Percentiles rank a stretch among this genome's conserved stretches.
These are phyloP conservation scores for Durusdinium trenchii DNA, from an alignment of 73 alveolate species.

Conservation along the genomic window DNA sequence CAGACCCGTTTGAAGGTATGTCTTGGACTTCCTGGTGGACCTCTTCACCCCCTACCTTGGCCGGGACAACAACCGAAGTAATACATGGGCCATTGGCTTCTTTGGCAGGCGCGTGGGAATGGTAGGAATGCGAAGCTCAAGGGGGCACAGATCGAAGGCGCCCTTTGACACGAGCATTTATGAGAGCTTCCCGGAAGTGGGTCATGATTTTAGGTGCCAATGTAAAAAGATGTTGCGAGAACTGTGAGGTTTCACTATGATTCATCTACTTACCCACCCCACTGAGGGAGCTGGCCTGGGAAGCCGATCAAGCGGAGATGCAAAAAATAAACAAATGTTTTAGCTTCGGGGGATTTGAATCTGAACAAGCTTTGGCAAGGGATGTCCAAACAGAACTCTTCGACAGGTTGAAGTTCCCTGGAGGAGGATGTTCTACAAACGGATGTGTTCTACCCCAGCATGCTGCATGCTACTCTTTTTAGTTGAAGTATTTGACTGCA, in stretches of 20 bases:
- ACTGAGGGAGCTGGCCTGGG: too few species aligned
- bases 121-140: neutral
- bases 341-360: too few species aligned
- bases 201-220: neutral
- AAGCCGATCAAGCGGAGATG: too few species aligned
- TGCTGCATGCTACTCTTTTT: neutral
- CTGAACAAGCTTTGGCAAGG: too few species aligned
- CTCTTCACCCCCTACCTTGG: conserved; percentile 67
- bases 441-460: neutral
- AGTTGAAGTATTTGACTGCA: neutral
- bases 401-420: neutral
- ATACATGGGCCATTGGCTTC: conserved; percentile 84
- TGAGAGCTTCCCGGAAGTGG: neutral
- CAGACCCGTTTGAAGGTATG: neutral
- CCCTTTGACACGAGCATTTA: neutral
- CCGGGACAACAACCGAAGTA: neutral
- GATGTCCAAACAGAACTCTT: neutral
- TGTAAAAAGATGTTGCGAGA: too few species aligned
- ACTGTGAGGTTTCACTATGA: neutral
- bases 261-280: too few species aligned
- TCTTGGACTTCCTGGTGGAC: conserved; percentile 82
- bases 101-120: conserved; percentile 52
- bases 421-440: neutral
- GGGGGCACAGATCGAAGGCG: neutral
- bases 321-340: too few species aligned